Percentiles rank a stretch among this genome's conserved stretches.
phyloP scores from a whole-genome alignment of 1,284 basidiomycete genomes.

The Anthracocystis setariae region DNA sequence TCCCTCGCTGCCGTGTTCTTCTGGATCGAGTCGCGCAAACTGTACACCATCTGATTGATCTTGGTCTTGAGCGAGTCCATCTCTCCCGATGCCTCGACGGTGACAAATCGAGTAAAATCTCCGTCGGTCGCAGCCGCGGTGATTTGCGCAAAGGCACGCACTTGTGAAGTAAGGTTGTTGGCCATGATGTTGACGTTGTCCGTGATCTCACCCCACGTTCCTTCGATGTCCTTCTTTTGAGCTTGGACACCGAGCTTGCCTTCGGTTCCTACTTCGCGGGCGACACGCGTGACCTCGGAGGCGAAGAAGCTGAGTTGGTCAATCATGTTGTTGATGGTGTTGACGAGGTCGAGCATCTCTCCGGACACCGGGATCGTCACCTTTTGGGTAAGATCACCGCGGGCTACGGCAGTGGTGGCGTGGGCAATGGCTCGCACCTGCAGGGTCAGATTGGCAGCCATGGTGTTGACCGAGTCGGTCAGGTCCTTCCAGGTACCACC shows the following conservation, averaged over 20 bases:
- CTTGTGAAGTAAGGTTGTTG: conserved; percentile 95
- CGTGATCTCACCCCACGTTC: conserved; percentile 99
- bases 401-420: conserved; percentile 93
- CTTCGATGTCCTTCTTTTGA: conserved; percentile 94
- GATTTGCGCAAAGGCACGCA: conserved; percentile 98
- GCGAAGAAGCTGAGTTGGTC: conserved; percentile 84
- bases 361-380: conserved; percentile 90
- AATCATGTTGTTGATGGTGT: conserved; percentile 74
- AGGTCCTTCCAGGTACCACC: conserved; percentile 74
- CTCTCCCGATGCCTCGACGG: conserved; percentile 96
- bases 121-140: conserved; percentile 98
- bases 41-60: conserved; percentile 99
- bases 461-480: conserved; percentile 80
- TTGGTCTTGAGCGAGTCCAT: conserved; percentile 99
- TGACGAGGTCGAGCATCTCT: conserved; percentile 88
- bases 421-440: conserved; percentile 95
- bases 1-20: conserved; percentile 98
- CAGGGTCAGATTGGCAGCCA: conserved; percentile 77
- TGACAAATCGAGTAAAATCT: conserved; percentile 98
- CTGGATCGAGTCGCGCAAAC: conserved; percentile 94
- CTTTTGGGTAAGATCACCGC: conserved; percentile 92
- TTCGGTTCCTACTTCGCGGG: conserved; percentile 92
- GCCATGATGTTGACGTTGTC: conserved; percentile 72
- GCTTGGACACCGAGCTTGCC: conserved; percentile 97
- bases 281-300: conserved; percentile 93